Base-by-base conservation (phyloP, 2,329 filamentous ascomycete species). In the Ilyonectria robusta region DNA sequence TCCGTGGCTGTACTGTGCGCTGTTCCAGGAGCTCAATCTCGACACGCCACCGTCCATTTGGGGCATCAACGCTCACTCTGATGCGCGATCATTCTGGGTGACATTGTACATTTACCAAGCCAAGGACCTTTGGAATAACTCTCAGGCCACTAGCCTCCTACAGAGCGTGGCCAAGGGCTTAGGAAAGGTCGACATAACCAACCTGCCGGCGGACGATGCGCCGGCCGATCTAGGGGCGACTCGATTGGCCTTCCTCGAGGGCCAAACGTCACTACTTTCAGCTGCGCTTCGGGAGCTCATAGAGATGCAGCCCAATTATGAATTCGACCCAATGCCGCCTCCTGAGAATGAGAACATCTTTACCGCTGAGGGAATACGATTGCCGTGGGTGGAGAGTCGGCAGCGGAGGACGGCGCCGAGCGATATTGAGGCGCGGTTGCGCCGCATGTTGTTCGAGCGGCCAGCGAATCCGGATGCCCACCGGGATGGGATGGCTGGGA, bases 81-180 rank as follows among this genome's bases (percentile, higher is more conserved):
- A 90, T 51, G 88, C 94, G 71, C 76, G 78, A 21, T 86, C 88
- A 62, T 87, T 97, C 42, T 88, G 94, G 75, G 89, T 90, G 5
- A 89, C 92, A 75, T 85, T 97, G 2, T 97, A 97, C 77, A 86
- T 94, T 31, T 85, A 89, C 63, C 89, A 92, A 50, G 87, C 92
- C 5, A 95, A 94, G 76, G 93, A 95, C 72, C 83, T 97, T 4
- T 98, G 95, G 95, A 94, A 94, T 77, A 94, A 91, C 4, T 87
- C 92, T 1, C 91, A 94, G 74, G 89, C 89, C 15, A 90, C 87
- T 4, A 82, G 85, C 5, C 81, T 97, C 8, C 87, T 98, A 2
- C 86, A 91, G 33, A 90, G 93, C 74, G 89, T 92, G 17, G 91
- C 91, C 50, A 88, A 89, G 68, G 86, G 86, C 11, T 81, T 88